Base-by-base conservation (phyloP, 2,329 filamentous ascomycete genomes). In the Nothophaeocryptopus gaeumannii region DNA sequence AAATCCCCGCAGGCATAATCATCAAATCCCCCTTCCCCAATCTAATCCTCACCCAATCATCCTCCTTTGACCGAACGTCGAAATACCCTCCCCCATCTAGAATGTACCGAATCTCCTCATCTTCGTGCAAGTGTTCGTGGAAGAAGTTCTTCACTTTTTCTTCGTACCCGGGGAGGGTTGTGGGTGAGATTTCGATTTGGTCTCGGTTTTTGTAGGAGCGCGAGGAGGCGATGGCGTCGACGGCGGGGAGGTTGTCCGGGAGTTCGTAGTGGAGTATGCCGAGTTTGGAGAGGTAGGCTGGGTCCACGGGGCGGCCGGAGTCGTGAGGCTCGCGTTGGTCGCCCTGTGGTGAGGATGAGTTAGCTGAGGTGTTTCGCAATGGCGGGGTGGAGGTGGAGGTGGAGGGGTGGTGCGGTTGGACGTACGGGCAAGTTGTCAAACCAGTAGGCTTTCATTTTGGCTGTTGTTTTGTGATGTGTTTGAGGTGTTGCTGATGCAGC, bases 31-130 rank as follows among this genome's bases (percentile, higher is more conserved):
- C 79, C 77, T 93, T 93, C 70, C 87, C 87, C 50, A 99, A 74
- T 63, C 78, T 75, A 54, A 99, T 90, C 51, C 93, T 78, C 51
- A 99, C 82, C 93, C 93, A 99, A 58, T 87, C 83, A 65, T 97
- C 92, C 14, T 80, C 81, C 69, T 86, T 77, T 64, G 83, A 85
- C 41, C 93, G 78, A 2, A 99, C 91, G 71, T 99, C 93, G 67
- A 99, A 99, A 70, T 87, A 99, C 0, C 93, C 93, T 47, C 82
- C 80, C 0, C 93, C 93, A 54, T 86, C 91, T 30, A 89, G 78
- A 59, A 99, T 91, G 66, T 96, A 99, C 40, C 93, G 79, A 59
- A 99, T 99, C 78, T 99, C 93, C 74, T 99, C 93, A 62, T 99
- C 93, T 75, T 99, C 93, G 68, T 99, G 93, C 63, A 99, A 71